Evolutionary conservation across 2,329 filamentous ascomycete species (phyloP), one percentile per base, ranked within the genome.

Genomic region (Talaromyces amestolkiae): DNA sequence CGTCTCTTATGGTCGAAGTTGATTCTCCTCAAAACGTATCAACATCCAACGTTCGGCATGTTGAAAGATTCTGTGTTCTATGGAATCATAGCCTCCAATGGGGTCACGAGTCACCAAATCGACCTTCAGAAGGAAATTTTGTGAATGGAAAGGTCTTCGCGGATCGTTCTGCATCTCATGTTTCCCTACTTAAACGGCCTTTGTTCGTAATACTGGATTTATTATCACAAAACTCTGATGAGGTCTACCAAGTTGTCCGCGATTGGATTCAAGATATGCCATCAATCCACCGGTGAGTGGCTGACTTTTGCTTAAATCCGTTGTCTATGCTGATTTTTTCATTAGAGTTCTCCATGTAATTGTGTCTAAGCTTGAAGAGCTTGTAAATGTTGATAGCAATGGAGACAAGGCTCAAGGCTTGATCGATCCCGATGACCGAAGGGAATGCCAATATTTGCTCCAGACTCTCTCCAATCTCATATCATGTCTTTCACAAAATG

Each of bases 131-230:
- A 39, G 67, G 64, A 22, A 58, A 68, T 22, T 53, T 61, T 15
- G 47, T 59, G 11, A 66, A 65, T 49, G 63, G 65, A 11, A 67
- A 68, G 45, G 17, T 15, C 6, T 64, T 53, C 19, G 31, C 71
- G 53, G 72, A 71, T 24, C 68, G 72, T 47, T 72, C 72, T 56
- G 70, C 71, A 19, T 80, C 79, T 60, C 73, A 78, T 58, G 73
- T 80, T 85, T 69, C 84, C 77, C 89, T 97, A 80, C 83, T 98
- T 47, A 89, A 89, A 6, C 87, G 92, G 59, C 94, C 94, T 1
- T 78, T 97, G 19, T 90, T 97, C 68, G 79, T 96, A 11, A 84
- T 96, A 68, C 81, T 98, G 31, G 94, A 98, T 76, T 85, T 89
- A 1, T 81, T 98, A 1, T 79, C 86, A 19, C 89, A 93, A 66